Evolutionary conservation across 352 stramenopile genomes (phyloP).

Genomic region (Phytophthora macrochlamydospora): DNA sequence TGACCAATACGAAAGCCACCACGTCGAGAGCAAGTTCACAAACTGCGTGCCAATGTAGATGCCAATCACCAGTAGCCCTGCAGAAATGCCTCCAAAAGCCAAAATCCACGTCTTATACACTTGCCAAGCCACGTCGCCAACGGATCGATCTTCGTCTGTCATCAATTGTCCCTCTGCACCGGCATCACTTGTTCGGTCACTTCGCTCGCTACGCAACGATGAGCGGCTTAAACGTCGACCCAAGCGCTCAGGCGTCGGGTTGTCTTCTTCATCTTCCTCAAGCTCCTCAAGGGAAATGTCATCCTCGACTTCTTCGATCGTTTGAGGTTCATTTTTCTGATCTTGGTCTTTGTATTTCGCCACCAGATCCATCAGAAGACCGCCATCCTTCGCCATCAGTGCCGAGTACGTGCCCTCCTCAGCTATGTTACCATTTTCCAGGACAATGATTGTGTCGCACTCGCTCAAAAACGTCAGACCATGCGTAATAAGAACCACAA

Average conservation of each 20-base stretch:
- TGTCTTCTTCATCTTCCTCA: slow-evolving; percentile 50
- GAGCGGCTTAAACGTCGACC: slow-evolving; percentile 50
- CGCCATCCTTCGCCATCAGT: slow-evolving; percentile 68
- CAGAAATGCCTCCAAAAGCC: slow-evolving; percentile 63
- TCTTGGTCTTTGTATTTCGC: slow-evolving; percentile 68
- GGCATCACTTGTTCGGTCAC: slow-evolving; percentile 50
- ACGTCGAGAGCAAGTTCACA: slow-evolving; percentile 76
- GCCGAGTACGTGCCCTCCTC: slow-evolving; percentile 80
- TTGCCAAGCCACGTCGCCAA: slow-evolving; percentile 60
- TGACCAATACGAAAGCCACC: slow-evolving; percentile 53
- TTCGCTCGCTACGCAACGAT: slow-evolving; percentile 63
- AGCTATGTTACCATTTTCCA: slow-evolving; percentile 56
- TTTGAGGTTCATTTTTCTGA: slow-evolving; percentile 40
- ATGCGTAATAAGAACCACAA: slow-evolving; percentile 89
- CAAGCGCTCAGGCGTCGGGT: slow-evolving; percentile 33
- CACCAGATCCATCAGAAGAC: slow-evolving; percentile 64
- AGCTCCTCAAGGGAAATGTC: slow-evolving; percentile 42
- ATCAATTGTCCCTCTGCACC: slow-evolving; percentile 49
- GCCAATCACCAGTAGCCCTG: slow-evolving; percentile 44
- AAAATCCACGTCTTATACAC: slow-evolving; percentile 76
- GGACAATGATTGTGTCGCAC: slow-evolving; percentile 65
- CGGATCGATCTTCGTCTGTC: slow-evolving; percentile 71
- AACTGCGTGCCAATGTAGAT: slow-evolving; percentile 52
- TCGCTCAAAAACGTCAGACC: slow-evolving; percentile 59
- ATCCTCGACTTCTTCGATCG: slow-evolving; percentile 44